Evolutionary conservation across 306 rosid species (phyloP).

Genomic region (Leucaena leucocephala): DNA sequence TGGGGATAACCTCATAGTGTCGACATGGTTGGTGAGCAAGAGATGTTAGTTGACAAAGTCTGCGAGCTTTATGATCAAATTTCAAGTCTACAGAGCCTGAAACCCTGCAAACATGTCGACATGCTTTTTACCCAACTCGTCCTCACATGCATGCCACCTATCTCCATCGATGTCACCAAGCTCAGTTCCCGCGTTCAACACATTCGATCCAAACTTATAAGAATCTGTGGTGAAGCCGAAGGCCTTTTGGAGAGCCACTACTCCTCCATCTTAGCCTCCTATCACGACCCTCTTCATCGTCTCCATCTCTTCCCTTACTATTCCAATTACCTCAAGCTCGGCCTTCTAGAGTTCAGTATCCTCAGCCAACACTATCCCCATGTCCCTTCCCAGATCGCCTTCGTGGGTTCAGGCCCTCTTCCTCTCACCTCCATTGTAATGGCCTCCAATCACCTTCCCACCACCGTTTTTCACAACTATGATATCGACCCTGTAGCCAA

Average conservation of each 20-base stretch:
- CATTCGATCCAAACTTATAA: slow-evolving; percentile 62
- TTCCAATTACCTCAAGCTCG: slow-evolving; percentile 76
- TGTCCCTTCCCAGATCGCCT: slow-evolving; percentile 57
- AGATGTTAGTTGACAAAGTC: slow-evolving; percentile 54
- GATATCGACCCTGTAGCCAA: slow-evolving; percentile 74
- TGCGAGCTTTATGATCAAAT: slow-evolving; percentile 60
- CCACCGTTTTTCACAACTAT: slow-evolving; percentile 70
- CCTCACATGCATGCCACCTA: slow-evolving; percentile 75
- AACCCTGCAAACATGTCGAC: slow-evolving; percentile 85
- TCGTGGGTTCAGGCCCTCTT: slow-evolving; percentile 91
- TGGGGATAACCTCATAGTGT: slow-evolving; percentile 54
- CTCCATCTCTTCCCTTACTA: slow-evolving; percentile 79
- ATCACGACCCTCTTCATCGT: slow-evolving; percentile 51
- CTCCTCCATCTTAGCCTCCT: slow-evolving; percentile 54
- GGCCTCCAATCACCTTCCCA: slow-evolving; percentile 67
- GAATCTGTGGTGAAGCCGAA: slow-evolving; percentile 75
- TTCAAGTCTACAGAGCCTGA: slow-evolving; percentile 62
- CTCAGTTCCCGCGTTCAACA: slow-evolving; percentile 52
- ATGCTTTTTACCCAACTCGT: slow-evolving; percentile 76
- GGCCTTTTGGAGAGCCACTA: slow-evolving; percentile 70
- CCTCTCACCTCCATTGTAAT: slow-evolving; percentile 82
- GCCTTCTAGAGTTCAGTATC: slow-evolving; percentile 69
- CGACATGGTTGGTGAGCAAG: slow-evolving; percentile 78
- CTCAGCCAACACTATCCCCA: slow-evolving; percentile 52
- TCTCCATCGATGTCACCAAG: slow-evolving; percentile 60